Evolutionary conservation across 805 yeast genomes (phyloP).

Genomic region (Hanseniaspora lachancei): DNA sequence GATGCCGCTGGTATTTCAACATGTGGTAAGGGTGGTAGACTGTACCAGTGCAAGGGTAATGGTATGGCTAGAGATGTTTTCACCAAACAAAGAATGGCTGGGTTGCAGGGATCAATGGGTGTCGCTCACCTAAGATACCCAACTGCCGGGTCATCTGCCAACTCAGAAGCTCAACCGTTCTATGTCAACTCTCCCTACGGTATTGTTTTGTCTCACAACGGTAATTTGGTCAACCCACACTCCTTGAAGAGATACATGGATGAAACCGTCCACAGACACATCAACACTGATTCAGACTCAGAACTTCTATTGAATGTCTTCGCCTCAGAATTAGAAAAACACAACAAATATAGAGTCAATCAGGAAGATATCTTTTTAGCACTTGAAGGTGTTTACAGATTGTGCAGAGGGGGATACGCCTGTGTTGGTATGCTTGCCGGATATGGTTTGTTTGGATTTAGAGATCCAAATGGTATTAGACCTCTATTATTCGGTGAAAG

Average conservation of each 20-base stretch:
- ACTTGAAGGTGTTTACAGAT: conserved; percentile 62
- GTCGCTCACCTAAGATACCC: conserved; percentile 91
- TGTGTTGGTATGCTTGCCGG: conserved; percentile 93
- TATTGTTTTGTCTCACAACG: conserved; percentile 79
- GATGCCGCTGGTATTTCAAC: conserved; percentile 99
- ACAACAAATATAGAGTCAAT: conserved; percentile 86
- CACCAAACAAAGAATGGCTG: conserved; percentile 64
- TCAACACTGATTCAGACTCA: conserved; percentile 92
- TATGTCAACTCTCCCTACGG: conserved; percentile 97
- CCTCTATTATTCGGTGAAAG: conserved; percentile 84
- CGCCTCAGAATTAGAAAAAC: conserved; percentile 81
- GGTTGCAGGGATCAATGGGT: conserved; percentile 87
- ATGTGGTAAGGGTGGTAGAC: conserved; percentile 83
- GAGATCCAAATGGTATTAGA: conserved; percentile 95
- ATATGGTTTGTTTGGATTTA: conserved; percentile 84
- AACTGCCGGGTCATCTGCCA: conserved; percentile 92
- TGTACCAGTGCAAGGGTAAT: conserved; percentile 95
- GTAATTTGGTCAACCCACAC: conserved; percentile 80
- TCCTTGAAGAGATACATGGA: conserved; percentile 71
- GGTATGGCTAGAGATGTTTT: conserved; percentile 98
- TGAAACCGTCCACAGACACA: conserved; percentile 89
- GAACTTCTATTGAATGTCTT: conserved; percentile 80
- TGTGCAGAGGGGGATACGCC: conserved; percentile 93
- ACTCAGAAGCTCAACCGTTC: conserved; percentile 96
- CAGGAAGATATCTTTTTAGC: conserved; percentile 81